Conservation (phyloP, 164 flowering plant genomes). For the Chloranthus sessilifolius region DNA sequence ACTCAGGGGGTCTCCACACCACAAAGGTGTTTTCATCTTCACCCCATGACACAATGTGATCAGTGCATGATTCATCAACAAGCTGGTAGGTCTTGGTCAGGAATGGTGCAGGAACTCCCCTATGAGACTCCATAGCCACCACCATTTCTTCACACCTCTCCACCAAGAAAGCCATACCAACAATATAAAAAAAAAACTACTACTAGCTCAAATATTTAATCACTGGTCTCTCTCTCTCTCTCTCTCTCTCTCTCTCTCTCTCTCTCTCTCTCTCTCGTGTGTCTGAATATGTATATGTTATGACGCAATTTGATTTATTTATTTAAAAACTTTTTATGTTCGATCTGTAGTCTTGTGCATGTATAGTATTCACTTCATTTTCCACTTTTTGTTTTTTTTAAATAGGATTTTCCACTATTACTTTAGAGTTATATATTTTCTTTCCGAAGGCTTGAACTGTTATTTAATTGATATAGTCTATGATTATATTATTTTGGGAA, state of each 20-base stretch:
- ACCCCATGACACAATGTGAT: slow-evolving; percentile 55
- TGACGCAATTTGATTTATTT: too few relatives aligned
- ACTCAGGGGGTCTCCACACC: slow-evolving; percentile 59
- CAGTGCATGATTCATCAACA: slow-evolving; percentile 46
- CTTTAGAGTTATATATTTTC: too few relatives aligned
- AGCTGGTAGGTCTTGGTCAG: slow-evolving; percentile 52
- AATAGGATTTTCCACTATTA: too few relatives aligned
- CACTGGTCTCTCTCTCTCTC: slow-evolving; percentile 11
- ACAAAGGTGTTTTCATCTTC: slow-evolving; percentile 43
- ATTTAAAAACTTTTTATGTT: too few relatives aligned
- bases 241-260: slow-evolving; percentile 17
- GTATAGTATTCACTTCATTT: too few relatives aligned
- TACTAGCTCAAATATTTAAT: not conserved
- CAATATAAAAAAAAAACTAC: not conserved
- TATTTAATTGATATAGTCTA: too few relatives aligned
- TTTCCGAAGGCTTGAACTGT: too few relatives aligned
- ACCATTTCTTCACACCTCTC: slow-evolving; percentile 37
- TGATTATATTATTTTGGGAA: too few relatives aligned
- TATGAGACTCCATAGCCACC: slow-evolving; percentile 25
- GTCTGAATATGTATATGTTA: too few relatives aligned
- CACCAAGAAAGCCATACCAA: slow-evolving; percentile 30
- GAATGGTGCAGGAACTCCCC: slow-evolving; percentile 50
- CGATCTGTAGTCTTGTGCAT: too few relatives aligned
- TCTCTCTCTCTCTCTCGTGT: slow-evolving; percentile 2
- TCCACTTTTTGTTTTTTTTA: too few relatives aligned